Base-by-base conservation (phyloP, 306 rosid species). In the Cyamopsis tetragonoloba region DNA sequence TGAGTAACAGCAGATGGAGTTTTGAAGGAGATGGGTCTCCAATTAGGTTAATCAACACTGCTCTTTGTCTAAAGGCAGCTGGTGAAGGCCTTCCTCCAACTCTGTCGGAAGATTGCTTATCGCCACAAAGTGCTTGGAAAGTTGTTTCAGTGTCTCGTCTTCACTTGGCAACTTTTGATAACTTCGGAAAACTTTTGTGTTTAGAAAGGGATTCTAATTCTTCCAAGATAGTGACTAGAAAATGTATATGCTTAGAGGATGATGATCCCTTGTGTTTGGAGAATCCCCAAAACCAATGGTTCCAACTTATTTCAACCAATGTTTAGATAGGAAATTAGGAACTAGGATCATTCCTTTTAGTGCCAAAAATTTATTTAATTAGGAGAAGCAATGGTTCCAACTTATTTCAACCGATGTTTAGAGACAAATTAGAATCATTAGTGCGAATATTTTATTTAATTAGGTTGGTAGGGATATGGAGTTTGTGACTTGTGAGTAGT, bases 251-350 rank as follows among this genome's bases (percentile, higher is more conserved):
- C 70, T 37, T 71, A 6, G 48, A 15, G 9, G 80, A 75, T 39
- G 66, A 84, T n/a, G 75, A 75, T 42, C 14, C 66, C 24, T 48
- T 55, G 4, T 84, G 86, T 64, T 8, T 71, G 3, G 80, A 75
- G 6, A 60, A 75, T 68, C 82, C 84, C 17, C 82, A 64, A 24
- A 48, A 27, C 30, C 86, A 81, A 3, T 78, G 88, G 86, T 81
- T 84, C 73, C 70, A 72, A 28, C 80, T 84, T 24, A 34, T 84
- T 72, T 37, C 82, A 15, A 66, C 88, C 35, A 80, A 77, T 37
- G 71, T 74, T 43, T 80, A 72, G 37, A 13, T 57, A 18, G 24
- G 44, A 7, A 17, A 14, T 30, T 32, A 32, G 0, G 2, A 9
- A 1, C 12, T 31, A 4, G n/a, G n/a, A n/a, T n/a, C n/a, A n/a